phyloP scores from a whole-genome alignment of 2,329 filamentous ascomycete genomes.

The Aspergillus uvarum region DNA sequence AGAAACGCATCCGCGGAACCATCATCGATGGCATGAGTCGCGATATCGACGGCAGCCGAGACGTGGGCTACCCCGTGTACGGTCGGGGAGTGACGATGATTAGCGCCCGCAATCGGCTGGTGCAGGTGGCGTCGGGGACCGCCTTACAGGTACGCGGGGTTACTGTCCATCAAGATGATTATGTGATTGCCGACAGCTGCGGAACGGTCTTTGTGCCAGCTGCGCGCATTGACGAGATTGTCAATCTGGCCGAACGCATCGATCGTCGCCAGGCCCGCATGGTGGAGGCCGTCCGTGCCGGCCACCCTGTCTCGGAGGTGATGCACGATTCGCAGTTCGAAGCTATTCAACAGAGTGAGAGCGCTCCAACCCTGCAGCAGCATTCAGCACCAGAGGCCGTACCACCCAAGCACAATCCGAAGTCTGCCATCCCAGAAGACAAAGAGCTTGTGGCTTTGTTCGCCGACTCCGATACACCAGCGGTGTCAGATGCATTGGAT shows the following conservation, averaged over 20 bases:
- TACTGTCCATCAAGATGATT: slow-evolving; percentile 20
- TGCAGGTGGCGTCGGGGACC: slow-evolving; percentile 32
- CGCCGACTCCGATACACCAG: slow-evolving; percentile 20
- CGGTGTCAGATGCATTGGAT: slow-evolving; percentile 23
- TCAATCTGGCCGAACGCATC: slow-evolving; percentile 16
- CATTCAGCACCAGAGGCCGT: not conserved
- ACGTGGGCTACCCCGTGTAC: slow-evolving; percentile 35
- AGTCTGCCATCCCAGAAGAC: slow-evolving; percentile 13
- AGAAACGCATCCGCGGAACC: slow-evolving; percentile 29
- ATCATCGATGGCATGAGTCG: slow-evolving; percentile 36
- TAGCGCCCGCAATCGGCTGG: slow-evolving; percentile 33
- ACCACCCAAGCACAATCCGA: slow-evolving; percentile 4
- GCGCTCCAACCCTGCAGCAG: too few species aligned
- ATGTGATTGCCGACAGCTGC: slow-evolving; percentile 22
- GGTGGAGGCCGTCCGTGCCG: slow-evolving; percentile 20
- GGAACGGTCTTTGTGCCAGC: slow-evolving; percentile 21
- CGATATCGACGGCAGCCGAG: slow-evolving; percentile 35
- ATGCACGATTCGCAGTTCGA: slow-evolving; percentile 25
- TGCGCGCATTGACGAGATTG: slow-evolving; percentile 16
- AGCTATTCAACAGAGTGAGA: slow-evolving; percentile 9
- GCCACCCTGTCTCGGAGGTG: slow-evolving; percentile 18
- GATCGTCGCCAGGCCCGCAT: slow-evolving; percentile 19
- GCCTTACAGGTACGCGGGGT: slow-evolving; percentile 22
- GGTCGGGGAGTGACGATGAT: slow-evolving; percentile 35
- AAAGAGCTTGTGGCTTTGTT: slow-evolving; percentile 19